Conservation (phyloP, 441 rosid species). For the Bruguiera hainesii region DNA sequence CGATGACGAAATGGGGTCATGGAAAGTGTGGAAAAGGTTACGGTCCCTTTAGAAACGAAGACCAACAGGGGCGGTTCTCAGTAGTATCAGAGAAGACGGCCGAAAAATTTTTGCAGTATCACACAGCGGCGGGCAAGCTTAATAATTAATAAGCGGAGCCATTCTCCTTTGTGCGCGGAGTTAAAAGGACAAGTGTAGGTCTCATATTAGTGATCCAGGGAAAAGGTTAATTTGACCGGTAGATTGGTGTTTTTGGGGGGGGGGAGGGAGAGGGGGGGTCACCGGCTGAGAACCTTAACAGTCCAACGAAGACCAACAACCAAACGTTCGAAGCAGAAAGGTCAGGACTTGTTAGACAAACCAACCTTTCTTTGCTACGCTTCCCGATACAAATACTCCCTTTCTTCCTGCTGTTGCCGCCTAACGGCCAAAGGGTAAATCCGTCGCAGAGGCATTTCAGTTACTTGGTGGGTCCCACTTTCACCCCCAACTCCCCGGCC, state of each 20-base stretch:
- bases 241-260: constrained; percentile 14
- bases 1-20: no score
- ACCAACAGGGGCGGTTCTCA: no score
- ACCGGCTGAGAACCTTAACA: constrained; percentile 15
- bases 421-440: constrained; percentile 1
- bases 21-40: no score
- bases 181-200: background rate
- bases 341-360: constrained; percentile 39
- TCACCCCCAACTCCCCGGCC: no score
- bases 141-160: background rate
- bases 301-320: constrained; percentile 26
- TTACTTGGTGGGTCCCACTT: background rate
- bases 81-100: no score
- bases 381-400: background rate
- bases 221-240: constrained; percentile 31
- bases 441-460: background rate
- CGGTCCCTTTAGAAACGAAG: no score
- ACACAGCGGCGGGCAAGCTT: no score
- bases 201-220: background rate
- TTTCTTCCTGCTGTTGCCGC: background rate
- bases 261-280: background rate
- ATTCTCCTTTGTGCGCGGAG: background rate
- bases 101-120: no score
- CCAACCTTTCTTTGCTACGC: constrained; percentile 34
- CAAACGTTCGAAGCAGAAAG: constrained; percentile 39